Conservation (phyloP, 2,329 filamentous ascomycete genomes). For the Dothistroma pini region DNA sequence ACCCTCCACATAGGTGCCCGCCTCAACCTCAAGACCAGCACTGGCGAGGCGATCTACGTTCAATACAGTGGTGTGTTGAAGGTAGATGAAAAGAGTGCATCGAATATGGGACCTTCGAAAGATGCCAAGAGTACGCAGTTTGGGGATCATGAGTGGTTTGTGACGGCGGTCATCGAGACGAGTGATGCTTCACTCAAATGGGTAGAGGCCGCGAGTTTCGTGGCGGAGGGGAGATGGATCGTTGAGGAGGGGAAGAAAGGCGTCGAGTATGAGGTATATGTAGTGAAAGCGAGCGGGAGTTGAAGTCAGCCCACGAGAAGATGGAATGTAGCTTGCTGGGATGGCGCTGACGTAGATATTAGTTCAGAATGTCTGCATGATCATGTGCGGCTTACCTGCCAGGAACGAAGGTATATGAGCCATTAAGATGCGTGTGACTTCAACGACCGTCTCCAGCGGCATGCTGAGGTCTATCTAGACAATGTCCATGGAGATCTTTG, state of each 20-base stretch:
- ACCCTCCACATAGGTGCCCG: not conserved
- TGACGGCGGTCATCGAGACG: not conserved
- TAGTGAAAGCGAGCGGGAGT: not conserved
- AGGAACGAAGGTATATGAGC: too few relatives aligned
- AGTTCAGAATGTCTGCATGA: too few relatives aligned
- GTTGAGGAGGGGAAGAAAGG: not conserved
- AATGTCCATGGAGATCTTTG: too few relatives aligned
- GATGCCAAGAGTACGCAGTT: not conserved
- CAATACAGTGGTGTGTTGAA: not conserved
- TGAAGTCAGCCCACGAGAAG: not conserved
- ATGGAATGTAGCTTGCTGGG: not conserved
- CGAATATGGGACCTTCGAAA: not conserved
- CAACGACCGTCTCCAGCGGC: too few relatives aligned
- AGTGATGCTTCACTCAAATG: constrained; percentile 4
- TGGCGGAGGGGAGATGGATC: not conserved
- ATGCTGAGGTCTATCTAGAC: too few relatives aligned
- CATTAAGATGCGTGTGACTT: too few relatives aligned
- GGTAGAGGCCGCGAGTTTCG: not conserved
- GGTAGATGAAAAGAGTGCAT: constrained; percentile 2
- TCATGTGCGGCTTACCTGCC: too few relatives aligned
- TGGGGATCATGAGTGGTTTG: constrained; percentile 4
- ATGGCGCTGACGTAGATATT: too few relatives aligned
- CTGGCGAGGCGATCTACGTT: not conserved
- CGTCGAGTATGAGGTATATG: not conserved
- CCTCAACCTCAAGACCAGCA: not conserved